Evolutionary conservation across 768 basidiomycete genomes (phyloP).

Genomic region (Lentinus tigrinus): DNA sequence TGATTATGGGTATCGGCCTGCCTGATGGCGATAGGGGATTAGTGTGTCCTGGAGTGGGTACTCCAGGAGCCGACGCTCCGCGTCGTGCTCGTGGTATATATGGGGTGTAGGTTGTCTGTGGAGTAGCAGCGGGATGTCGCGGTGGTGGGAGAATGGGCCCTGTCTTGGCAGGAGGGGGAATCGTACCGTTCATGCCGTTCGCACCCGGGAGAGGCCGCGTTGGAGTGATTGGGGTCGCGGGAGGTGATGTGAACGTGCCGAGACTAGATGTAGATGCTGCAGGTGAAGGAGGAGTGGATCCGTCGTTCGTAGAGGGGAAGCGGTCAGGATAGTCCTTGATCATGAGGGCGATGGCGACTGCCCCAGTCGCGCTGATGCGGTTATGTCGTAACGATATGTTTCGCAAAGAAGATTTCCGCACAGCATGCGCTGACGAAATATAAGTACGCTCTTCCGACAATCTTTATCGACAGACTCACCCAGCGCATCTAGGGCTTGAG

Average conservation of each 20-base stretch:
- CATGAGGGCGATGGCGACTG: slow-evolving; percentile 92
- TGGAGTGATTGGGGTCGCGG: slow-evolving; percentile 33
- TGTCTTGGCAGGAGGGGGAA: slow-evolving; percentile 36
- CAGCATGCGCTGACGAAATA: slow-evolving; percentile 60
- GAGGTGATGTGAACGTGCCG: slow-evolving; percentile 29
- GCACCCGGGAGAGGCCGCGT: slow-evolving; percentile 22
- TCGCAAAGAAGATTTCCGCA: slow-evolving; percentile 79
- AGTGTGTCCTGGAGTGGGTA: slow-evolving; percentile 23
- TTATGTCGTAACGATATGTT: slow-evolving; percentile 92
- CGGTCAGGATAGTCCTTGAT: slow-evolving; percentile 94
- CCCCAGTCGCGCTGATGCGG: slow-evolving; percentile 79
- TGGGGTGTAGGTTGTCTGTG: slow-evolving; percentile 79
- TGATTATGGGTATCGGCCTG: slow-evolving; percentile 68
- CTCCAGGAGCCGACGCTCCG: slow-evolving; percentile 28
- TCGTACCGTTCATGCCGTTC: slow-evolving; percentile 32
- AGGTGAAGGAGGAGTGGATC: slow-evolving; percentile 19
- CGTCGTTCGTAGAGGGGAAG: slow-evolving; percentile 34
- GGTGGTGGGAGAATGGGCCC: slow-evolving; percentile 48
- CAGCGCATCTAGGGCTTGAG: slow-evolving; percentile 73
- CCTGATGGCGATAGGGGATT: slow-evolving; percentile 41
- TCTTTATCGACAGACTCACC: slow-evolving; percentile 49
- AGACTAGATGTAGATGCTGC: slow-evolving; percentile 23
- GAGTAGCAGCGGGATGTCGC: slow-evolving; percentile 47
- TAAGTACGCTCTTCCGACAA: background rate
- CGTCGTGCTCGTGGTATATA: slow-evolving; percentile 72